Conservation (phyloP, 2,329 filamentous ascomycete species). For the Colletotrichum sp. region DNA sequence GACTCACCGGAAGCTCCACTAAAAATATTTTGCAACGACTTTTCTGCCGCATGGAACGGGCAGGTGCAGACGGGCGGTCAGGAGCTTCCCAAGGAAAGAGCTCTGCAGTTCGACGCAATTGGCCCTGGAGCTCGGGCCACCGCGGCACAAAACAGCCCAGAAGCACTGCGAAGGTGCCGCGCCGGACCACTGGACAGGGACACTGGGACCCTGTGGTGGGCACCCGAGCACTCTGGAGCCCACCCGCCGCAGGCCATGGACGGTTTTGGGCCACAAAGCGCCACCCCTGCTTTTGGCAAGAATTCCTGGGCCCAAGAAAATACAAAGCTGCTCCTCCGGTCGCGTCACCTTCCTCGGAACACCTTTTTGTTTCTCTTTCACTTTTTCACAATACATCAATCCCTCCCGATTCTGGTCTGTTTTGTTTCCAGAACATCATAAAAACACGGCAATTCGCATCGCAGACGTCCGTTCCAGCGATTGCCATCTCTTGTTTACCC, state of each 20-base stretch:
- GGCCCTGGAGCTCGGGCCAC: conserved; percentile 14
- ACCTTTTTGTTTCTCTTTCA: neutral
- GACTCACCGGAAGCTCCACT: conserved; percentile 11
- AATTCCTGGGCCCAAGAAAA: conserved; percentile 21
- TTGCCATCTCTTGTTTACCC: neutral
- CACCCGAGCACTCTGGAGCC: neutral
- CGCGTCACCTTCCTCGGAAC: conserved; percentile 19
- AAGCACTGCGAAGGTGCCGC: neutral
- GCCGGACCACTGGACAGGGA: neutral
- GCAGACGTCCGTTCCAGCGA: neutral
- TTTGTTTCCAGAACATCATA: neutral
- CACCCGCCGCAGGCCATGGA: neutral
- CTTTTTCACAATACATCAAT: neutral
- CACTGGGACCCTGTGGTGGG: neutral
- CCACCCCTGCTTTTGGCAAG: conserved; percentile 14
- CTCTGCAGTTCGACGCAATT: neutral
- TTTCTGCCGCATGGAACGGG: conserved; percentile 6
- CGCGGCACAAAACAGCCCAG: neutral
- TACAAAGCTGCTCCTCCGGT: conserved; percentile 19
- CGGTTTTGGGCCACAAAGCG: conserved; percentile 13
- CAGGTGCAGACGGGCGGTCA: conserved; percentile 1
- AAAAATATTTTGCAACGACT: neutral
- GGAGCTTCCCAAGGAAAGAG: neutral
- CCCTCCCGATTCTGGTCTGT: neutral
- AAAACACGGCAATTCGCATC: conserved; percentile 1